Evolutionary conservation across 805 yeast species (phyloP).

Genomic region (Metschnikowia vanudenii): DNA sequence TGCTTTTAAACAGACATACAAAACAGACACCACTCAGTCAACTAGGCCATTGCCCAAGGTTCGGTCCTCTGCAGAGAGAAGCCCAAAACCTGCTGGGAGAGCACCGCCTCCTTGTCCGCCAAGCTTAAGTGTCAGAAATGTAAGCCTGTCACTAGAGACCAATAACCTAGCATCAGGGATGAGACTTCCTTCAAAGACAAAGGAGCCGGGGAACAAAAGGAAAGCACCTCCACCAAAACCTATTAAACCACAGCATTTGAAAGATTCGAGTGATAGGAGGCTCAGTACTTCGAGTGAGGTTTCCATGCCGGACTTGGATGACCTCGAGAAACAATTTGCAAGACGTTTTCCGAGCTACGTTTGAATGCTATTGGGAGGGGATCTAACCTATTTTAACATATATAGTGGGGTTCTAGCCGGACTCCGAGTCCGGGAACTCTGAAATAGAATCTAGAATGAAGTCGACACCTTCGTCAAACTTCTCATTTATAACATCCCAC

Average conservation of each 20-base stretch:
- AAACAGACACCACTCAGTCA: background rate
- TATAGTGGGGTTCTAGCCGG: conserved; percentile 8
- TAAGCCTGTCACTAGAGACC: conserved; percentile 3
- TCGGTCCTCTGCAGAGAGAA: conserved; percentile 1
- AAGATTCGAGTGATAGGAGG: conserved; percentile 24
- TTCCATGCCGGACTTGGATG: conserved; percentile 54
- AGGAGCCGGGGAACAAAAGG: conserved; percentile 16
- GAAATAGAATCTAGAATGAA: conserved; percentile 78
- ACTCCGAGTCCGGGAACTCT: conserved; percentile 19
- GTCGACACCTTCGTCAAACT: conserved; percentile 83
- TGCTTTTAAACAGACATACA: background rate
- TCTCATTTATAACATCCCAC: conserved; percentile 72
- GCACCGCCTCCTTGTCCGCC: conserved; percentile 41
- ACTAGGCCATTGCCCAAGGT: conserved; percentile 6
- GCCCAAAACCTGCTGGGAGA: background rate
- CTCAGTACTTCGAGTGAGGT: conserved; percentile 40
- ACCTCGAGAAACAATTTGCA: conserved; percentile 55
- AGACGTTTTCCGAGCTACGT: conserved; percentile 62
- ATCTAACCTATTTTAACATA: background rate
- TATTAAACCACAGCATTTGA: conserved; percentile 56
- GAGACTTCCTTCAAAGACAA: background rate
- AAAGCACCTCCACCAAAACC: conserved; percentile 66
- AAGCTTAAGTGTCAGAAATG: conserved; percentile 14
- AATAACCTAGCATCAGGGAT: background rate
- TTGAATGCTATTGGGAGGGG: conserved; percentile 17